Base-by-base conservation (phyloP, 306 rosid genomes). In the Dalbergia oliveri region DNA sequence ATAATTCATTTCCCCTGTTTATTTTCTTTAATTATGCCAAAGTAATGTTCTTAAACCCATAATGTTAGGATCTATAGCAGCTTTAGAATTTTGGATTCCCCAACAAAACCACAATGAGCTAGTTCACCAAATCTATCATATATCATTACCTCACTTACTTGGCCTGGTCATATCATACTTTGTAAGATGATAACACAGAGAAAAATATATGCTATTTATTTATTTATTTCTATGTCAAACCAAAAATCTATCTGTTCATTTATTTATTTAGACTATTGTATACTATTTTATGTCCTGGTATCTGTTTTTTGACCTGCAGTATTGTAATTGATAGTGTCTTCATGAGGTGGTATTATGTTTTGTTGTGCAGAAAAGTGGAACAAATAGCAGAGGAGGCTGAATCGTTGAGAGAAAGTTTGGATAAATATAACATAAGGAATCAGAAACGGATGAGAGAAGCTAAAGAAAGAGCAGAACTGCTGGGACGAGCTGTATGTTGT, bases 301-400 rank as follows among this genome's bases (percentile, higher is more conserved):
- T 73, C 53, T 76, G 79, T 78, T 61, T 82, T 86, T 82, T 14
- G 85, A 53, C 35, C 62, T 63, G 68, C 21, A 33, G 6, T 16
- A 63, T 19, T n/a, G 10, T 78, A 54, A 72, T 74, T 76, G 51
- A 43, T 69, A 66, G 69, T 43, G 60, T 69, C 61, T 21, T 69
- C 54, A 33, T 57, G 41, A 41, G 15, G 14, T 31, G 58, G 7
- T 50, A 57, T 61, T 73, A 3, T 70, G 67, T n/a, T n/a, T 11
- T 77, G 73, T 78, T 49, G 45, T 80, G 83, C 79, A 92, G 95
- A 80, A 95, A 93, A 88, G 94, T 93, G 31, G 96, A 95, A 81
- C 98, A 91, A 79, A 85, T 95, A 66, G 89, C 90, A 9, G 97
- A 91, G 75, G 96, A 95, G 78, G 93, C 92, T 66, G 96, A 89